Evolutionary conservation across 176 grass and related monocot genomes (phyloP).

Genomic region (Phyllostachys edulis): DNA sequence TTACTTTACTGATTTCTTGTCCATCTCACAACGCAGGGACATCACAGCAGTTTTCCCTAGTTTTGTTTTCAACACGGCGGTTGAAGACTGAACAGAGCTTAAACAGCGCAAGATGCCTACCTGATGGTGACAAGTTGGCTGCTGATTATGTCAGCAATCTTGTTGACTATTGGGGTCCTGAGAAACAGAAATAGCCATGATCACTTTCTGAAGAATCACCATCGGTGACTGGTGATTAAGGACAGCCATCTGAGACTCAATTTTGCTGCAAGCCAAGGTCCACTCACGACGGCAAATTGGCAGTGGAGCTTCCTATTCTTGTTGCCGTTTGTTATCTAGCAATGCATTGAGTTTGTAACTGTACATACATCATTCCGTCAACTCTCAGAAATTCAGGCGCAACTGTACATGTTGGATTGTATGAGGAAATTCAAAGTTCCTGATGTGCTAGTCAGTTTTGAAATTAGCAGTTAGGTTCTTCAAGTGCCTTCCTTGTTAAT

Average conservation of each 20-base stretch:
- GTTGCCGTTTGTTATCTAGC: not conserved
- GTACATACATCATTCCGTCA: constrained; percentile 9
- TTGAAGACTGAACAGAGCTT: constrained; percentile 58
- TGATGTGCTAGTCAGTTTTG: not conserved
- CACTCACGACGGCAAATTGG: not conserved
- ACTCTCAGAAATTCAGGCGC: not conserved
- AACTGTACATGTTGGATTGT: constrained; percentile 7
- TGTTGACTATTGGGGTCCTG: not conserved
- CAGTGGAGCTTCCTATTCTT: not conserved
- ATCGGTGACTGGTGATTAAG: not conserved
- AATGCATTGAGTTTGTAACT: not conserved
- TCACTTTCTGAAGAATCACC: not conserved
- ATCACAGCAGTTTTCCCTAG: constrained; percentile 78
- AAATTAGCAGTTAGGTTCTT: not conserved
- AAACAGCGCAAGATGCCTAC: not conserved
- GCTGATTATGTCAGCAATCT: not conserved
- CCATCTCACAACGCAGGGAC: constrained; percentile 49
- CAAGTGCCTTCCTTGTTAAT: not conserved
- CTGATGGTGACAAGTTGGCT: constrained; percentile 9
- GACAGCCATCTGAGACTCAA: not conserved
- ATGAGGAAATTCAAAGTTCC: not conserved
- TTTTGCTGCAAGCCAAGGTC: not conserved
- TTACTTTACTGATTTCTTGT: not conserved
- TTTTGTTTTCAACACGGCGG: constrained; percentile 77
- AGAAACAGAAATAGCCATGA: constrained; percentile 1